Conservation (phyloP, 1,284 basidiomycete species). For the Moesziomyces parantarcticus region DNA sequence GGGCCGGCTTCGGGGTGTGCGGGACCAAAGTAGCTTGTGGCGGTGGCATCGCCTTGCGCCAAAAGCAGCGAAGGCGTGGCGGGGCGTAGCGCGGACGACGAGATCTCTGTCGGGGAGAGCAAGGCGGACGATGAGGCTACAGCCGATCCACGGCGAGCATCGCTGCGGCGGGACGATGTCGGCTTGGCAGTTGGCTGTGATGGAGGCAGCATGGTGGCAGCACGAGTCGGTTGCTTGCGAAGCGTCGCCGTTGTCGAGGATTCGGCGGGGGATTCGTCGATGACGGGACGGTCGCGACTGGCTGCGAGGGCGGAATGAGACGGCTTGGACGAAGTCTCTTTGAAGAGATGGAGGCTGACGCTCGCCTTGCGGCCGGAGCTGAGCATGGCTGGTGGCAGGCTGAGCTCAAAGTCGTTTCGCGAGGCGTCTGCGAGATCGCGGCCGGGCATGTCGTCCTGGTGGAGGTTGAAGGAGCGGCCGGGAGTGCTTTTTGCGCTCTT, state of each 20-base stretch:
- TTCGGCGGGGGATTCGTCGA: slow-evolving; percentile 14
- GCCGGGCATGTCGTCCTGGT: slow-evolving; percentile 21
- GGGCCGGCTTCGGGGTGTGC: slow-evolving; percentile 5
- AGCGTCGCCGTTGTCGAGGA: slow-evolving; percentile 10
- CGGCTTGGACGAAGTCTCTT: slow-evolving; percentile 51
- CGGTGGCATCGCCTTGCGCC: slow-evolving; percentile 10
- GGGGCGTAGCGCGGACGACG: slow-evolving; percentile 14
- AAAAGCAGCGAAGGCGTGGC: slow-evolving; percentile 41
- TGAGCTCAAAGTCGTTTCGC: slow-evolving; percentile 39
- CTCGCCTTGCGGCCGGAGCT: slow-evolving; percentile 61
- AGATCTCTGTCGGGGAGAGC: slow-evolving; percentile 6
- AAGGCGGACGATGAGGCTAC: slow-evolving; percentile 3
- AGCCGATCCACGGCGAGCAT: neutral
- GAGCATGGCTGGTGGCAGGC: slow-evolving; percentile 52
- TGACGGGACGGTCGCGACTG: slow-evolving; percentile 23
- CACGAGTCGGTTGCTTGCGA: slow-evolving; percentile 17
- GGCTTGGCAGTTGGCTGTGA: slow-evolving; percentile 11
- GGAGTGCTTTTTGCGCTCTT: slow-evolving; percentile 51
- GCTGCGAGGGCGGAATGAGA: slow-evolving; percentile 26
- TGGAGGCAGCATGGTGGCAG: slow-evolving; percentile 19
- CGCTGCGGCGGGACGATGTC: slow-evolving; percentile 5
- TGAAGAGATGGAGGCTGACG: slow-evolving; percentile 62
- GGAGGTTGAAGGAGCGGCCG: slow-evolving; percentile 26
- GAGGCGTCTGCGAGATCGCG: slow-evolving; percentile 25
- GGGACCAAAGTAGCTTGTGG: slow-evolving; percentile 14